Base-by-base conservation (phyloP, 2,329 filamentous ascomycete species). In the Dothiorella sarmentorum region DNA sequence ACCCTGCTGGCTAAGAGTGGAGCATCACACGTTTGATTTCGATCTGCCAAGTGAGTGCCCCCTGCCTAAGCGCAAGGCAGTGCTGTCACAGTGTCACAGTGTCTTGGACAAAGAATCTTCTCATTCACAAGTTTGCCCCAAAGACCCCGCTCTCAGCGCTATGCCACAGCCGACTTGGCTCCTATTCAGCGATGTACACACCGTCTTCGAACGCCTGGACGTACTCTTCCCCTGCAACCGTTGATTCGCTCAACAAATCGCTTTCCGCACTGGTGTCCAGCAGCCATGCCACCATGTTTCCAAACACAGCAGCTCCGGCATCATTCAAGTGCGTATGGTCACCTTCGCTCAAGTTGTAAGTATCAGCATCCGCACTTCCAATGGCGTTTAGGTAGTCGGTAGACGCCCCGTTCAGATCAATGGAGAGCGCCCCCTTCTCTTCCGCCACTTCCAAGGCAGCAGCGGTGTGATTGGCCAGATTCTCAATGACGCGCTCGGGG, bases 341-440 rank as follows among this genome's bases (percentile, higher is more conserved):
- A 13, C 44, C 44, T 7, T 22, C 15, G 1, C 13, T 38, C 4
- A 51, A 37, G 27, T 58, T 58, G 44, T 58, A 58, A 2, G 44
- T 42, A 26, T 37, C 38, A 10, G 56, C 56, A 35, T 52, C n/a
- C 2, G 11, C 56, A 11, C 38, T 42, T 17, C 56, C 56, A 4
- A 58, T 58, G 4, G 45, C 56, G 37, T 58, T 58, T 15, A 58
- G 17, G 27, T 58, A 58, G 37, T 43, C 33, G 7, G 37, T 35
- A 24, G 56, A 58, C 5, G 56, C 56, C n/a, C 29, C n/a, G 56
- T 58, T 58, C n/a, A 58, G 44, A 27, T 58, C 27, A 35, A 58
- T 49, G 24, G 44, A 22, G 15, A 44, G 45, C 11, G 45, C 45
- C 3, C 44, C 44, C 17, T 35, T 51, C 13, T 52, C 37, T 1